Percentiles rank a stretch among this genome's conserved stretches.
phyloP scores from a whole-genome alignment of 2,329 filamentous ascomycete genomes.

The Colletotrichum sp. region DNA sequence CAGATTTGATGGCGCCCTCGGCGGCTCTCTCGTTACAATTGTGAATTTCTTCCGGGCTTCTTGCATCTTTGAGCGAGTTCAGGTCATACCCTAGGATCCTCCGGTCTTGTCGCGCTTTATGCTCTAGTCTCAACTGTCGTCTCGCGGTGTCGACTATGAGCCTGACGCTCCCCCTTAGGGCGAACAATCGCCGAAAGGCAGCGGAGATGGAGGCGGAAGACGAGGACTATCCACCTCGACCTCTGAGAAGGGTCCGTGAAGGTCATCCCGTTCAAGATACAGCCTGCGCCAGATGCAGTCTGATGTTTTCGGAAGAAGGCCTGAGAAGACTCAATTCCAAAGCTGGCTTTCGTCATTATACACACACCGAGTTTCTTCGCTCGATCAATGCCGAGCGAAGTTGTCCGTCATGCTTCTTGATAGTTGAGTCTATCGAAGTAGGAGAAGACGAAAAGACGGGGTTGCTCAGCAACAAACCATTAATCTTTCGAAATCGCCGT shows the following conservation, averaged over 20 bases:
- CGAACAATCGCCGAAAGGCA: background rate
- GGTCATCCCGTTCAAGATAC: background rate
- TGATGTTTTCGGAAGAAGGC: background rate
- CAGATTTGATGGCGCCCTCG: background rate
- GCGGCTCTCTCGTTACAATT: background rate
- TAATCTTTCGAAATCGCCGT: background rate
- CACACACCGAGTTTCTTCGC: background rate
- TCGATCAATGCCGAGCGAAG: background rate
- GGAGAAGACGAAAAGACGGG: too few species aligned
- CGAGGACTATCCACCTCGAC: too few species aligned
- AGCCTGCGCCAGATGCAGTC: background rate
- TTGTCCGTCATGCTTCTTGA: background rate
- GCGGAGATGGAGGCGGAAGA: background rate
- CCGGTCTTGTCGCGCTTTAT: too few species aligned
- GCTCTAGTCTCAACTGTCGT: background rate
- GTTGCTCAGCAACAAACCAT: background rate
- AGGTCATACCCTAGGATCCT: too few species aligned
- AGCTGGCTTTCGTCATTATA: background rate
- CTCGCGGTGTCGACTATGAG: background rate
- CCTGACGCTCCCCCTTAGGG: background rate
- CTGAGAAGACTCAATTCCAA: background rate
- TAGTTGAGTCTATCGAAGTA: too few species aligned
- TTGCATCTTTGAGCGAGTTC: too few species aligned
- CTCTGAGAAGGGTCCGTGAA: background rate
- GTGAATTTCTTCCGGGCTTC: background rate